Evolutionary conservation across 441 rosid species (phyloP).

Genomic region (Flueggea neowawraea): DNA sequence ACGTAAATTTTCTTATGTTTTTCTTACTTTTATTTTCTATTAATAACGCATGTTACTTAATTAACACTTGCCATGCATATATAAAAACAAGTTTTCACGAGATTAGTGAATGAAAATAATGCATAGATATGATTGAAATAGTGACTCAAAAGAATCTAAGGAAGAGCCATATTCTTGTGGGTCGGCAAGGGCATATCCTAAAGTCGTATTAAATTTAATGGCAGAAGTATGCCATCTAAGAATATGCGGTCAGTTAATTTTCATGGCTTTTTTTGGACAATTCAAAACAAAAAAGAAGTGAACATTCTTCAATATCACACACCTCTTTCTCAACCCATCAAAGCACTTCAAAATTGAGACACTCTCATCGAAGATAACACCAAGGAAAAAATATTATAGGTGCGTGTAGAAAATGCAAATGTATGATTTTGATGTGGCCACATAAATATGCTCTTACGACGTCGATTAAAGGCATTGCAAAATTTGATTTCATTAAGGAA

Average conservation of each 20-base stretch:
- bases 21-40: no score
- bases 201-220: not conserved
- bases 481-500: slow-evolving; percentile 18
- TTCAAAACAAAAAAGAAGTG: not conserved
- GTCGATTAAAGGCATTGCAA: slow-evolving; percentile 5
- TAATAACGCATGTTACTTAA: no score
- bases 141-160: not conserved
- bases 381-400: not conserved
- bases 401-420: not conserved
- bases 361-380: no score
- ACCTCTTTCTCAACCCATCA: not conserved
- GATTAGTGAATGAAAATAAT: not conserved
- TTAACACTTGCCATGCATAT: no score
- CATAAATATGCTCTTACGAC: not conserved
- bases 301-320: not conserved
- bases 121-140: not conserved
- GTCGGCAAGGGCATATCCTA: not conserved
- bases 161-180: not conserved
- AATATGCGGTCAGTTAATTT: not conserved
- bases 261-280: not conserved
- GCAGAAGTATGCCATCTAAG: not conserved
- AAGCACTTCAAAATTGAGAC: no score
- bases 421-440: slow-evolving; percentile 5
- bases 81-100: no score
- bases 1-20: no score